These are phyloP conservation scores for Neurospora africana DNA, from an alignment of 495 filamentous ascomycete genomes.

Conservation along the genomic window DNA sequence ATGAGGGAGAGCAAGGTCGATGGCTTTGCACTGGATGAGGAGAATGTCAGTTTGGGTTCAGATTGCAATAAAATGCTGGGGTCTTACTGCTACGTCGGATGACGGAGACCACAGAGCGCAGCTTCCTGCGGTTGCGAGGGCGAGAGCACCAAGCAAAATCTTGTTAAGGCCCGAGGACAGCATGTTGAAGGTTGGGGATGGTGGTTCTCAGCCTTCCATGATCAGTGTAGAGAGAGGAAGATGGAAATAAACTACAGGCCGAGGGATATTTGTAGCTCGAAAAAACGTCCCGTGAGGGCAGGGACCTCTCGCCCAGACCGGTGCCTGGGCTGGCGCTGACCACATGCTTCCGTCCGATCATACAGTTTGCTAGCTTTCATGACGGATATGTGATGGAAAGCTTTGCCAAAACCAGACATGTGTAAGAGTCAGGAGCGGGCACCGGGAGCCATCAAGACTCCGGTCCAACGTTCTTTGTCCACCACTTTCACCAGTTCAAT, in stretches of 20 bases:
- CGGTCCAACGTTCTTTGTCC: not conserved
- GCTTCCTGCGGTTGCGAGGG: not conserved
- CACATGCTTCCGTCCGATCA: not conserved
- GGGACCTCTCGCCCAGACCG: not conserved
- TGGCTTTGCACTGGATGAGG: slow-evolving; percentile 6
- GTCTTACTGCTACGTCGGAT: not conserved
- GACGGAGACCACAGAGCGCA: not conserved
- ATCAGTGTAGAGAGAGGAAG: not conserved
- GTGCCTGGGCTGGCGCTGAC: not conserved
- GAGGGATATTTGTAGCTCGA: not conserved
- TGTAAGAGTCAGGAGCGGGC: not conserved
- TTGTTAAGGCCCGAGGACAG: not conserved
- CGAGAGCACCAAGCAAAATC: not conserved
- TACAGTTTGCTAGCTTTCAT: not conserved
- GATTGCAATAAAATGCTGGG: not conserved
- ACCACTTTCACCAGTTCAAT: not conserved
- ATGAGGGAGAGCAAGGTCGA: slow-evolving; percentile 8
- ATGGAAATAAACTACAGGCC: not conserved
- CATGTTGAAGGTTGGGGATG: not conserved
- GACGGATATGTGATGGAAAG: not conserved
- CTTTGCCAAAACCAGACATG: not conserved
- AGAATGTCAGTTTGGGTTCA: not conserved
- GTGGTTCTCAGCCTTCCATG: not conserved
- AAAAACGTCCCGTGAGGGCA: not conserved
- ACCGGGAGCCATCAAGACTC: not conserved